These are phyloP conservation scores for Crithidia fasciculata DNA, from an alignment of 208 protist genomes.

Conservation along the genomic window DNA sequence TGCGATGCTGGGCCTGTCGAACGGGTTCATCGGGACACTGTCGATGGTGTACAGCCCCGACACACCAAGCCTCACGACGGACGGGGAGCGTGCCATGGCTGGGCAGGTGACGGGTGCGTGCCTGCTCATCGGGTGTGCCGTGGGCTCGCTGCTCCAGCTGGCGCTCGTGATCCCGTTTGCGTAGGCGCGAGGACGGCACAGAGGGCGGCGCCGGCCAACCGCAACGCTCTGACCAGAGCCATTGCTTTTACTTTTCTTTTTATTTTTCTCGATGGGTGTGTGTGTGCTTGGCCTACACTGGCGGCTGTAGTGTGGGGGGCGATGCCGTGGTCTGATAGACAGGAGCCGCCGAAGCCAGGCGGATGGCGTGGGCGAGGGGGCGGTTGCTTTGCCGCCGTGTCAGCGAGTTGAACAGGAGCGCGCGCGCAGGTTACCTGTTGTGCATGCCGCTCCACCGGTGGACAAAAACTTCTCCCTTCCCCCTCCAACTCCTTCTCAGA, in stretches of 20 bases:
- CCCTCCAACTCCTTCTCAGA: background rate
- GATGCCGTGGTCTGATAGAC: too few relatives aligned
- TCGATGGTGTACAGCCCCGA: slow-evolving; percentile 79
- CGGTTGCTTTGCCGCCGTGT: too few relatives aligned
- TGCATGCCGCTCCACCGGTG: too few relatives aligned
- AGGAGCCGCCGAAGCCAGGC: too few relatives aligned
- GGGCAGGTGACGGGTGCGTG: slow-evolving; percentile 62
- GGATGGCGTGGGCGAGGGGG: too few relatives aligned
- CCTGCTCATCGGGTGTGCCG: slow-evolving; percentile 66
- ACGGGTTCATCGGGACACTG: slow-evolving; percentile 79
- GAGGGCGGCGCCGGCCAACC: background rate
- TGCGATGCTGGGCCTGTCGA: slow-evolving; percentile 58
- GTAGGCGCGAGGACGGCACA: slow-evolving; percentile 2
- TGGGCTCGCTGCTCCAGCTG: slow-evolving; percentile 71
- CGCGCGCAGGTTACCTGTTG: too few relatives aligned
- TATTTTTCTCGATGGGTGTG: too few relatives aligned
- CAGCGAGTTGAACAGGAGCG: too few relatives aligned
- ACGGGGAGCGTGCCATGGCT: slow-evolving; percentile 69
- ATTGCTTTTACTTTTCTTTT: too few relatives aligned
- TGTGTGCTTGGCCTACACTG: too few relatives aligned
- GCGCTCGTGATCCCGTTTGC: slow-evolving; percentile 50
- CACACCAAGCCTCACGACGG: slow-evolving; percentile 41
- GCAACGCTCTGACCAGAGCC: background rate
- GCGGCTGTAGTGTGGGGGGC: too few relatives aligned
- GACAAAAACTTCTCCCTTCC: background rate